Percentiles rank a stretch among this genome's conserved stretches.
Evolutionary conservation across 805 yeast species (phyloP).

Genomic region (Zygosaccharomyces pseudorouxii): DNA sequence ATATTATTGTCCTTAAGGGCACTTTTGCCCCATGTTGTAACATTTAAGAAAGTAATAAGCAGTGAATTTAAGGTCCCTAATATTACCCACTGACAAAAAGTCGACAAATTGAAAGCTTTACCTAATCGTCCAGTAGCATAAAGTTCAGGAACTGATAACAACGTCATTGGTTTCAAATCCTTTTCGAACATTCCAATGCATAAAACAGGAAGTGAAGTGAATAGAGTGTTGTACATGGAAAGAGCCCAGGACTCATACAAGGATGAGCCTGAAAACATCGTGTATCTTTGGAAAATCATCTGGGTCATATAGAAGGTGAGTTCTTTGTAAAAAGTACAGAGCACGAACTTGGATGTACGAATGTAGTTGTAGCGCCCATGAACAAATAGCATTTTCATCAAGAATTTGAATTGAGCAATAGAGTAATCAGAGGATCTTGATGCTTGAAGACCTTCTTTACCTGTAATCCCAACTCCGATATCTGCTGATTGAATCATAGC

Average conservation of each 20-base stretch:
- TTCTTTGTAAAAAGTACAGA: slow-evolving; percentile 94
- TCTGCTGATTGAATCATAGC: slow-evolving; percentile 99
- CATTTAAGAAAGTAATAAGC: slow-evolving; percentile 60
- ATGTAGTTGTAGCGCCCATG: slow-evolving; percentile 96
- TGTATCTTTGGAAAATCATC: slow-evolving; percentile 76
- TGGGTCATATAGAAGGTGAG: slow-evolving; percentile 85
- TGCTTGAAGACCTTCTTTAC: slow-evolving; percentile 95
- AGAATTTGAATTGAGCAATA: slow-evolving; percentile 86
- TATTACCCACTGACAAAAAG: slow-evolving; percentile 74
- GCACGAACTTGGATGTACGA: slow-evolving; percentile 84
- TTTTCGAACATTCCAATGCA: slow-evolving; percentile 94
- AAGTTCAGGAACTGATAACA: slow-evolving; percentile 87
- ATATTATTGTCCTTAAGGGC: slow-evolving; percentile 69
- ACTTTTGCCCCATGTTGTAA: slow-evolving; percentile 64
- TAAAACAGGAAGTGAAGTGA: slow-evolving; percentile 87
- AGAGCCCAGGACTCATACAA: slow-evolving; percentile 93
- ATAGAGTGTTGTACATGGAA: slow-evolving; percentile 94
- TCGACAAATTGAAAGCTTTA: slow-evolving; percentile 63
- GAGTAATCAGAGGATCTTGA: slow-evolving; percentile 93
- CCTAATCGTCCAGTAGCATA: slow-evolving; percentile 72
- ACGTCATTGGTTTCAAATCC: slow-evolving; percentile 82
- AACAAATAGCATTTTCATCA: slow-evolving; percentile 77
- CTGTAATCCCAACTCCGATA: slow-evolving; percentile 95
- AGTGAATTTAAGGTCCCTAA: slow-evolving; percentile 71
- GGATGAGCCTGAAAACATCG: slow-evolving; percentile 89